phyloP scores from a whole-genome alignment of 306 rosid genomes.

The Potentilla sterilis region DNA sequence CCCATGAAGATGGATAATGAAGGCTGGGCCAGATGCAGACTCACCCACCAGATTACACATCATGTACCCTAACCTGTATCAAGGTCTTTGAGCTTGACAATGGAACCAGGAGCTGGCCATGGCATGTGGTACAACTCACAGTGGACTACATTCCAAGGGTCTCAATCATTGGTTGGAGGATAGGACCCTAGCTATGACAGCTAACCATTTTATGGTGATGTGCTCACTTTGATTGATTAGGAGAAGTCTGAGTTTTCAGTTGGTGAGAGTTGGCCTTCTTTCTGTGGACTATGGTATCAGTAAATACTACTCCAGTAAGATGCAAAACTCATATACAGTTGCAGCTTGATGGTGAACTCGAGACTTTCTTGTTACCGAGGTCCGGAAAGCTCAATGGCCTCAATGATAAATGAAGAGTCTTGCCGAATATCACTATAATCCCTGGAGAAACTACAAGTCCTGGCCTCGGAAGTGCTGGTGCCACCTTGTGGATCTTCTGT shows the following conservation, averaged over 20 bases:
- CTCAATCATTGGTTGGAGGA: not conserved
- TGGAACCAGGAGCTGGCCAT: slow-evolving; percentile 19
- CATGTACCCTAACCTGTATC: slow-evolving; percentile 10
- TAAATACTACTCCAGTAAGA: not conserved
- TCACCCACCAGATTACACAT: slow-evolving; percentile 14
- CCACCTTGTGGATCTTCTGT: slow-evolving; percentile 63
- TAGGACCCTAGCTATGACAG: not conserved
- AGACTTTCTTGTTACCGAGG: slow-evolving; percentile 55
- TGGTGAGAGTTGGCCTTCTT: not conserved
- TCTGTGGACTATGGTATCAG: not conserved
- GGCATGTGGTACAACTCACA: slow-evolving; percentile 21
- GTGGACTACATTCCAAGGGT: not conserved
- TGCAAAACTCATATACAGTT: slow-evolving; percentile 46
- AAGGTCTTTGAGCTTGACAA: slow-evolving; percentile 15
- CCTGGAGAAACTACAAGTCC: slow-evolving; percentile 60
- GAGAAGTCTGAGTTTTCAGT: not conserved
- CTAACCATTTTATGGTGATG: not conserved
- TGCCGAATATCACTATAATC: slow-evolving; percentile 56
- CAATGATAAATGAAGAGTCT: slow-evolving; percentile 74
- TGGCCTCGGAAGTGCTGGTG: slow-evolving; percentile 45
- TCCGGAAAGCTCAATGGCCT: slow-evolving; percentile 96
- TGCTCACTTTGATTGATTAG: not conserved
- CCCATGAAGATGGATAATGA: not conserved
- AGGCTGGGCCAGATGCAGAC: slow-evolving; percentile 24
- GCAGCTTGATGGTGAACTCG: slow-evolving; percentile 14